These are phyloP conservation scores for Hirsutella minnesotensis DNA, from an alignment of 2,329 filamentous ascomycete species.

Conservation along the genomic window DNA sequence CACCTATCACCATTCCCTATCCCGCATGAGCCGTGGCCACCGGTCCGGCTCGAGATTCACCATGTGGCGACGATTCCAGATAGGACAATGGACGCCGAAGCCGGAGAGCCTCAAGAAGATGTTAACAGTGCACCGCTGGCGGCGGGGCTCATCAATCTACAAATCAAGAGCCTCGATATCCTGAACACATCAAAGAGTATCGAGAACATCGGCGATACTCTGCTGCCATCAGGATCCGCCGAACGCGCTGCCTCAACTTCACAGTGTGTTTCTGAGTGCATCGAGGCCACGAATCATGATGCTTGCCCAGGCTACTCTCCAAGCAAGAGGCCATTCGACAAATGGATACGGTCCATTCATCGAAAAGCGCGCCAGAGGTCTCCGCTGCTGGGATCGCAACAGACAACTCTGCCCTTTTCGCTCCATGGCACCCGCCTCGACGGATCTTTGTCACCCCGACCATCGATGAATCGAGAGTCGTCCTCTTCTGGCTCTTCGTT, in stretches of 20 bases:
- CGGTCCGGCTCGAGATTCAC: background rate
- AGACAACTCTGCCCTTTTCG: constrained; percentile 4
- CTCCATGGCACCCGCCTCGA: background rate
- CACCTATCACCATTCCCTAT: constrained; percentile 10
- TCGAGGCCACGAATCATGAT: constrained; percentile 2
- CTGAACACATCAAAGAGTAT: constrained; percentile 29
- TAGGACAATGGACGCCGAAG: background rate
- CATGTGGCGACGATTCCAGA: background rate
- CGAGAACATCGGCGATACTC: constrained; percentile 5
- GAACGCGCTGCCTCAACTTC: background rate
- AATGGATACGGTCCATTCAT: constrained; percentile 62
- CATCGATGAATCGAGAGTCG: constrained; percentile 4
- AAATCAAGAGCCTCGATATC: constrained; percentile 17
- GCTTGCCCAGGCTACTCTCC: no score
- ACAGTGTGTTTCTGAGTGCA: constrained; percentile 2
- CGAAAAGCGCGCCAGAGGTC: constrained; percentile 36
- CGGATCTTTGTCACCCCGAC: background rate
- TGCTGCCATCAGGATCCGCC: background rate
- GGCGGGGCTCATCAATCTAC: constrained; percentile 9
- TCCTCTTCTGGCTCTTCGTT: constrained; percentile 65
- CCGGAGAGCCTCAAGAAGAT: constrained; percentile 8
- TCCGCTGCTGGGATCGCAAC: background rate
- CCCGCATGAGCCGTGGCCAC: background rate
- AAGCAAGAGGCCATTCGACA: constrained; percentile 43
- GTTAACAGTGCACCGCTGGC: constrained; percentile 21